phyloP scores from a whole-genome alignment of 2,329 filamentous ascomycete species.

The Trichothecium sympodiale region DNA sequence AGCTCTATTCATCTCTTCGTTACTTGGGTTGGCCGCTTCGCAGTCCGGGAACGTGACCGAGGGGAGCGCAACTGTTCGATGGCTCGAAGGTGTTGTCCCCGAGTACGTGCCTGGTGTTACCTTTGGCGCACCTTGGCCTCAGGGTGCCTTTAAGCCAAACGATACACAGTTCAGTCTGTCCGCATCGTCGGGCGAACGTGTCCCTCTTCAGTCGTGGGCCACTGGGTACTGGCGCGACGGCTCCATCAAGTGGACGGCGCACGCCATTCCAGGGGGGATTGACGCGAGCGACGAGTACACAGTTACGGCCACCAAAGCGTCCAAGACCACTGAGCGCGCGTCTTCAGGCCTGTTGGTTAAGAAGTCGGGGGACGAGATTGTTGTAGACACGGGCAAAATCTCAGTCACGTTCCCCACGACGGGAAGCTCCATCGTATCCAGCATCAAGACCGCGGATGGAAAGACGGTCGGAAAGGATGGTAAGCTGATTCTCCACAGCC shows the following conservation, averaged over 20 bases:
- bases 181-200: slow-evolving; percentile 6
- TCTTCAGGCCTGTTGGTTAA: slow-evolving; percentile 4
- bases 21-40: too few relatives aligned
- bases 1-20: too few relatives aligned
- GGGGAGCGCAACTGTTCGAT: slow-evolving; percentile 14
- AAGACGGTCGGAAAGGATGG: slow-evolving; percentile 33
- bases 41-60: neutral
- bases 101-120: slow-evolving; percentile 19
- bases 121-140: slow-evolving; percentile 28
- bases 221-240: slow-evolving; percentile 48
- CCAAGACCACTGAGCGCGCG: slow-evolving; percentile 1
- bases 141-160: slow-evolving; percentile 20
- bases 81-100: slow-evolving; percentile 24
- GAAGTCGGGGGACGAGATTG: slow-evolving; percentile 17
- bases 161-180: slow-evolving; percentile 18
- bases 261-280: slow-evolving; percentile 35
- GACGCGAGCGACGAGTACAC: slow-evolving; percentile 29
- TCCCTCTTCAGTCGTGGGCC: slow-evolving; percentile 34
- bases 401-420: slow-evolving; percentile 29
- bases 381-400: slow-evolving; percentile 33
- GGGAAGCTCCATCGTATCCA: slow-evolving; percentile 25
- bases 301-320: slow-evolving; percentile 9
- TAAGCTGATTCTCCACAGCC: slow-evolving; percentile 40
- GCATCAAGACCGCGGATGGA: slow-evolving; percentile 26
- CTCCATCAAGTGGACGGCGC: slow-evolving; percentile 49